These are phyloP conservation scores for Serendipita sp. DNA, from an alignment of 768 basidiomycete species.

Conservation along the genomic window DNA sequence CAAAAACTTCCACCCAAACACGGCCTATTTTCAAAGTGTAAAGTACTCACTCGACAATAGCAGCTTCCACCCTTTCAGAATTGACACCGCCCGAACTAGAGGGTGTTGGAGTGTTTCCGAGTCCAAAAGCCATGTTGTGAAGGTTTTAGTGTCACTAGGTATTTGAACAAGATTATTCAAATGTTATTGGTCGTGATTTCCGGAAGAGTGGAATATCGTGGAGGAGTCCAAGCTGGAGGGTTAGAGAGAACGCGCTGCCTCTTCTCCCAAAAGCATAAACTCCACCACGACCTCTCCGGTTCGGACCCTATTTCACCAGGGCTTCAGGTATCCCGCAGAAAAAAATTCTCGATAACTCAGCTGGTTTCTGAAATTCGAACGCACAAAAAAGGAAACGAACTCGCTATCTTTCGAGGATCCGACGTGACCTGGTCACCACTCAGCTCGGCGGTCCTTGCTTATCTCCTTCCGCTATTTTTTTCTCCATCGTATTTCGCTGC, in stretches of 20 bases:
- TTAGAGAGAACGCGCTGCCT: neutral
- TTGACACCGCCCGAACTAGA: neutral
- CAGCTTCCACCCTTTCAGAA: neutral
- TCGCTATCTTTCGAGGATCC: too few species aligned
- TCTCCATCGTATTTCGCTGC: too few species aligned
- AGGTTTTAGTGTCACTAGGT: conserved; percentile 7
- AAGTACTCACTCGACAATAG: conserved; percentile 1
- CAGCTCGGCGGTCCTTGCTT: too few species aligned
- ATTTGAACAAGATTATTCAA: neutral
- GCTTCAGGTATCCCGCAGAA: too few species aligned
- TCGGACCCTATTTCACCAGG: neutral
- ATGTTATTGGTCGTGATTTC: neutral
- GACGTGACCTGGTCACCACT: too few species aligned
- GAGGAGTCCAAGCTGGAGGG: neutral
- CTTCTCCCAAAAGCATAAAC: neutral
- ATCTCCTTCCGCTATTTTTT: too few species aligned
- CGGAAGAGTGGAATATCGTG: neutral
- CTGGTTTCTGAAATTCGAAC: conserved; percentile 73
- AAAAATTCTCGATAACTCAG: conserved; percentile 38
- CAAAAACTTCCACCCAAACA: too few species aligned
- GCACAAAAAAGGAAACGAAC: too few species aligned
- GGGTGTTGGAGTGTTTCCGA: neutral
- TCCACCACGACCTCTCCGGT: neutral
- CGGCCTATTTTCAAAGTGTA: neutral
- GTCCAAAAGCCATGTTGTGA: conserved; percentile 6